Evolutionary conservation across 2,329 filamentous ascomycete species (phyloP).

Genomic region (Aspergillus chevalieri): DNA sequence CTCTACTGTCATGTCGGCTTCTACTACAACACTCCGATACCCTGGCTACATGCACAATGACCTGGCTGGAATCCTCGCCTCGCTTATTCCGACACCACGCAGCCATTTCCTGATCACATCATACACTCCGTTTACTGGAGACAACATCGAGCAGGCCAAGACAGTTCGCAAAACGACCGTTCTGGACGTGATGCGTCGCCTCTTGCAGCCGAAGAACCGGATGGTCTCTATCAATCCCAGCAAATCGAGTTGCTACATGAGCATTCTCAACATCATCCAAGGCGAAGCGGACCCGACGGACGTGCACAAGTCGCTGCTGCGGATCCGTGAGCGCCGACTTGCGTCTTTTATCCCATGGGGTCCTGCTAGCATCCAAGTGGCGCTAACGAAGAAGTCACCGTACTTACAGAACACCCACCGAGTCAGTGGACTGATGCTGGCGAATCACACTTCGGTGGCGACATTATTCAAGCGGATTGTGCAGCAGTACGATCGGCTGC

Average conservation of each 20-base stretch:
- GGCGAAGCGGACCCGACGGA: slow-evolving; percentile 97
- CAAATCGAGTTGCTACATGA: slow-evolving; percentile 98
- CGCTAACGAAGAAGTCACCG: slow-evolving; percentile 90
- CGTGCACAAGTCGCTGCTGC: slow-evolving; percentile 92
- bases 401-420: slow-evolving; percentile 92
- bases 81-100: slow-evolving; percentile 88
- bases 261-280: slow-evolving; percentile 97
- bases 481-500: slow-evolving; percentile 83
- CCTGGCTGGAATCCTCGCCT: slow-evolving; percentile 91
- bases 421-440: slow-evolving; percentile 93
- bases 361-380: slow-evolving; percentile 94
- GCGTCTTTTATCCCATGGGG: slow-evolving; percentile 99
- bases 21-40: slow-evolving; percentile 91
- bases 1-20: slow-evolving; percentile 97
- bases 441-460: slow-evolving; percentile 95
- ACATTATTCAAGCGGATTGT: slow-evolving; percentile 95
- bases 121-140: slow-evolving; percentile 94
- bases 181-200: slow-evolving; percentile 89
- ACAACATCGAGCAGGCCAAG: slow-evolving; percentile 94
- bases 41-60: slow-evolving; percentile 99
- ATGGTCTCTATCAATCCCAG: slow-evolving; percentile 96
- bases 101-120: slow-evolving; percentile 98
- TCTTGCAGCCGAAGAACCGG: slow-evolving; percentile 95
- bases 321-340: slow-evolving; percentile 87
- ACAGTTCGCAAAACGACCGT: slow-evolving; percentile 98